Conservation (phyloP, 2,329 filamentous ascomycete genomes). For the Graphiopsis chlorocephala region DNA sequence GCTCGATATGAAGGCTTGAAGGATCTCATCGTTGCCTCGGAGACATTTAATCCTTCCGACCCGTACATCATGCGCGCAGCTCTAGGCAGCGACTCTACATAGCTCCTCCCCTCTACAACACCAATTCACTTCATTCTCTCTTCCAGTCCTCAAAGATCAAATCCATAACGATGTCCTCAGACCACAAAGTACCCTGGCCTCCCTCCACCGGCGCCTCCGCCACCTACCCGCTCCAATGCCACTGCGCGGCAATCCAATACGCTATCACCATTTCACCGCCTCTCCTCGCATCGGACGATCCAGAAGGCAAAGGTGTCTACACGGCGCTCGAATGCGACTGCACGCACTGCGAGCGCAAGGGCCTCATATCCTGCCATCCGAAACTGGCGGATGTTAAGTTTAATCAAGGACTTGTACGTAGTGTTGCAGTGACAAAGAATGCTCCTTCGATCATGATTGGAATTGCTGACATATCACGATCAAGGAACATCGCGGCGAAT, state of each 20-base stretch:
- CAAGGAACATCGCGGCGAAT: conserved; percentile 22
- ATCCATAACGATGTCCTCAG: background rate
- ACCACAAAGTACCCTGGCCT: conserved; percentile 18
- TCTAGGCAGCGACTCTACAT: background rate
- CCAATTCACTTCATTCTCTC: background rate
- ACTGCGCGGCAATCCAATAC: conserved; percentile 30
- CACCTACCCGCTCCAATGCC: conserved; percentile 29
- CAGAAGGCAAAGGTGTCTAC: conserved; percentile 22
- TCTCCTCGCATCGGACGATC: conserved; percentile 19
- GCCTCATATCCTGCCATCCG: conserved; percentile 24
- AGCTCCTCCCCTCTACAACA: background rate
- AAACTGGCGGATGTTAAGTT: conserved; percentile 22
- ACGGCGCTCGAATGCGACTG: conserved; percentile 26
- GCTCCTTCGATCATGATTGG: background rate
- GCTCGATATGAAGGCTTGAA: background rate
- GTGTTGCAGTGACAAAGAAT: background rate
- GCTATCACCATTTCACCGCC: conserved; percentile 28
- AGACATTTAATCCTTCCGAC: background rate
- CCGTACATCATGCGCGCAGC: background rate
- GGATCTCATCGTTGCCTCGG: background rate
- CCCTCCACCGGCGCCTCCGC: conserved; percentile 18
- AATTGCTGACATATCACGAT: background rate
- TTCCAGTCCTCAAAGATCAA: background rate
- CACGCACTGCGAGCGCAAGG: conserved; percentile 26
- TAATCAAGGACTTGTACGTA: conserved; percentile 18